Conservation (phyloP, 1,284 basidiomycete genomes). For the Trichosporon ovoides region DNA sequence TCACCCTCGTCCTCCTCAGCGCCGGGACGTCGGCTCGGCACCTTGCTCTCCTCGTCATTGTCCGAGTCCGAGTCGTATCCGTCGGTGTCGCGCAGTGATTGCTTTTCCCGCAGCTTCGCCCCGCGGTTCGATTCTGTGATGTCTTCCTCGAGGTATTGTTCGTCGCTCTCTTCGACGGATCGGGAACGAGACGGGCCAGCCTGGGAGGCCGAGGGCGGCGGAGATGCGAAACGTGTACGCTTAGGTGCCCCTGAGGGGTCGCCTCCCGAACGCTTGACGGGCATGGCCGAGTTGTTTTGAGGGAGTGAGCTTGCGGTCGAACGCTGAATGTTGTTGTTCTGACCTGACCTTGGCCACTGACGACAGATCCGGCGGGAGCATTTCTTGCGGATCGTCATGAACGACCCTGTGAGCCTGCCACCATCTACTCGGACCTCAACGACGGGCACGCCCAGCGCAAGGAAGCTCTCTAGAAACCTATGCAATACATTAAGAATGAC, state of each 20-base stretch:
- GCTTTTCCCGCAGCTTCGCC: constrained; percentile 61
- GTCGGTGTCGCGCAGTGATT: constrained; percentile 64
- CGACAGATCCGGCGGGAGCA: background rate
- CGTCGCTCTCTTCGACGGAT: constrained; percentile 11
- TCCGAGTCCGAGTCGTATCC: constrained; percentile 93
- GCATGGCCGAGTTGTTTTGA: constrained; percentile 20
- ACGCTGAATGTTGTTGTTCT: background rate
- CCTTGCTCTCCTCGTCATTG: constrained; percentile 76
- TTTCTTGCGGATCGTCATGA: background rate
- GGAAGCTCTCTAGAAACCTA: background rate
- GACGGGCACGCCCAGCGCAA: background rate
- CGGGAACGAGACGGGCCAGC: background rate
- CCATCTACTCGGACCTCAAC: background rate
- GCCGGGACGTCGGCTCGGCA: constrained; percentile 56
- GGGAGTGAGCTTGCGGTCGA: background rate
- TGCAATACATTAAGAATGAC: constrained; percentile 21
- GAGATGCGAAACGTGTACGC: constrained; percentile 74
- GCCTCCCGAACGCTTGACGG: constrained; percentile 35
- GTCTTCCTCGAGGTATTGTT: constrained; percentile 42
- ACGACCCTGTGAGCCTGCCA: background rate
- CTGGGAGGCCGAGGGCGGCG: constrained; percentile 36
- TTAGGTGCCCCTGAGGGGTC: constrained; percentile 51
- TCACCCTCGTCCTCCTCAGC: constrained; percentile 54
- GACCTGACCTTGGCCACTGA: background rate
- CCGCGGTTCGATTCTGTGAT: constrained; percentile 31